phyloP scores from a whole-genome alignment of 805 yeast species.

The Wickerhamiella australiensis region DNA sequence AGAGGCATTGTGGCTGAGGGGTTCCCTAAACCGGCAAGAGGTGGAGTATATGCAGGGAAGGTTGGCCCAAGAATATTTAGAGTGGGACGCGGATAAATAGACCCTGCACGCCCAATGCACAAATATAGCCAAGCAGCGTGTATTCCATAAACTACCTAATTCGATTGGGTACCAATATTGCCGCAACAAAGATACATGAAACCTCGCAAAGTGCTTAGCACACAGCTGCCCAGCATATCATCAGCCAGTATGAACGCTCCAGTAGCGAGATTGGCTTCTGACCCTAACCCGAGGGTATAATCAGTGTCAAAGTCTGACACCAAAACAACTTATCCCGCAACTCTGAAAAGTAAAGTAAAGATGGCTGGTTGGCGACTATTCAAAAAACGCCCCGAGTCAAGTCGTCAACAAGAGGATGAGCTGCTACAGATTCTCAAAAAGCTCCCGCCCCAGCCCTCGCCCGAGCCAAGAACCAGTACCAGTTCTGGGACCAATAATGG shows the following conservation, averaged over 20 bases:
- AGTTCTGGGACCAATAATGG: not conserved
- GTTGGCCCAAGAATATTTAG: not conserved
- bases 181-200: no score
- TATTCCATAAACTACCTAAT: no score
- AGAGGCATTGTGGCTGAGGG: not conserved
- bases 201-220: no score
- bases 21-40: not conserved
- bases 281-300: not conserved
- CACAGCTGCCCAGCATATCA: no score
- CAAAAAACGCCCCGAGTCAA: not conserved
- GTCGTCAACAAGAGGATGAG: not conserved
- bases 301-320: not conserved
- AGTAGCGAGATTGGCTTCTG: not conserved
- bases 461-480: no score
- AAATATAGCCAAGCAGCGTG: no score
- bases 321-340: not conserved
- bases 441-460: conserved; percentile 4
- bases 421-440: conserved; percentile 3
- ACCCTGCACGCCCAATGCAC: no score
- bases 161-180: no score
- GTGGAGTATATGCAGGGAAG: not conserved
- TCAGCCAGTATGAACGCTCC: no score
- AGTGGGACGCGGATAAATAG: no score
- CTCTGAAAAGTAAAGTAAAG: not conserved
- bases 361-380: conserved; percentile 12